Base-by-base conservation (phyloP, 2,329 filamentous ascomycete genomes). In the Penicillium brasilianum region DNA sequence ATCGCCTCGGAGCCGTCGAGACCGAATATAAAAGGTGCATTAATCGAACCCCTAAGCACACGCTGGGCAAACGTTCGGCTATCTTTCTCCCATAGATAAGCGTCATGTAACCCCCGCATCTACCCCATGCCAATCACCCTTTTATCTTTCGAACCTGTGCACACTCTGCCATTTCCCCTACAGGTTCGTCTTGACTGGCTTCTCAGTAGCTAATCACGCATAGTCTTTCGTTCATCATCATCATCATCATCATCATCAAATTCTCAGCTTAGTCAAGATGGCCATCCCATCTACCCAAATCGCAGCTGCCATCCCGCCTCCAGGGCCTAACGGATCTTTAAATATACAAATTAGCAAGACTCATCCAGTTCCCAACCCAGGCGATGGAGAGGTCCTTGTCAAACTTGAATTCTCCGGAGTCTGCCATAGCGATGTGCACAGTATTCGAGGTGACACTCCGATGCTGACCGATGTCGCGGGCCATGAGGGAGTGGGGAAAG, bases 341-440 rank as follows among this genome's bases (percentile, higher is more conserved):
- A 63, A 61, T 30, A 65, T 76, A 20, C 56, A 67, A 28, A 73
- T 76, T 46, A 63, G 48, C 56, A 64, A 57, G 28, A 69, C 68
- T 25, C 66, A 68, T 5, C 69, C 74, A 2, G 72, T 82, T 2
- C 76, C 80, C 18, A 64, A 65, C 6, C 80, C 80, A 0, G 66
- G 66, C 4, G 62, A 75, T 1, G 74, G 77, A 4, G 78, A 82
- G 58, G 60, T 82, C n/a, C 74, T 82, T 14, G 73, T 82, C 41
- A 81, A 82, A 60, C 71, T 82, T 10, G 80, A 82, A 62, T 82
- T 71, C 65, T 81, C 78, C 0, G 80, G 80, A 0, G 78, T 82
- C 25, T 82, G 80, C 55, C 80, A 82, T 69, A 81, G 80, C 1
- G 81, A 82, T 68, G 77, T 81, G 58, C 77, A 78, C 60, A 81